Percentiles rank a stretch among this genome's conserved stretches.
Conservation (phyloP, 306 rosid genomes). For the Cicer arietinum region DNA sequence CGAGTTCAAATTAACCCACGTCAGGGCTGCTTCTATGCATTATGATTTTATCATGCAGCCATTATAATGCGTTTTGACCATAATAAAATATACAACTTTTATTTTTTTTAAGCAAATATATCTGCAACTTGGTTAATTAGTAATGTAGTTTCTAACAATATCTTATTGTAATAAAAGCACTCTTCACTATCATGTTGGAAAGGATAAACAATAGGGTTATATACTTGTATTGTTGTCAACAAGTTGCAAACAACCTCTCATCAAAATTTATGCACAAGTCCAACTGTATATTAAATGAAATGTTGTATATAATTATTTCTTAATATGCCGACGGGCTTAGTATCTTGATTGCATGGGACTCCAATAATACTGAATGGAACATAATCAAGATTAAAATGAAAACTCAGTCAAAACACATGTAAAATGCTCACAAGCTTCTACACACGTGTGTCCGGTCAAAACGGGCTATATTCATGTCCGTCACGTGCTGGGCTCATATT, state of each 20-base stretch:
- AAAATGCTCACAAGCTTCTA: too few species aligned
- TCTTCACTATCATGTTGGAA: neutral
- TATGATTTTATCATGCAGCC: constrained; percentile 4
- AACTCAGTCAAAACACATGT: too few species aligned
- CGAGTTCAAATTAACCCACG: constrained; percentile 40
- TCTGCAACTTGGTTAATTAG: neutral
- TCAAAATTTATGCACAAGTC: neutral
- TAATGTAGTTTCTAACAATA: neutral
- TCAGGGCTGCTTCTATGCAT: neutral
- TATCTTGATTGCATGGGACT: neutral
- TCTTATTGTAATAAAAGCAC: neutral
- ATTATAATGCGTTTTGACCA: constrained; percentile 5
- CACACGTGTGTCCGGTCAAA: too few species aligned
- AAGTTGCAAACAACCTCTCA: constrained; percentile 9
- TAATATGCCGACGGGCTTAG: neutral
- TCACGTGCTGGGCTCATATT: too few species aligned
- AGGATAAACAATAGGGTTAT: neutral
- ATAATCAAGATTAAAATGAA: too few species aligned
- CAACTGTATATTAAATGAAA: neutral
- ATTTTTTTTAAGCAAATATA: neutral
- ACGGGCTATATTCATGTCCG: too few species aligned
- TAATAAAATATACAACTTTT: neutral
- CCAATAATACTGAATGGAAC: neutral
- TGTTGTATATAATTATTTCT: neutral
- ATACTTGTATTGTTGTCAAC: neutral